Percentiles rank a stretch among this genome's conserved stretches.
Evolutionary conservation across 2,329 filamentous ascomycete genomes (phyloP).

Genomic region (Fusarium humuli): DNA sequence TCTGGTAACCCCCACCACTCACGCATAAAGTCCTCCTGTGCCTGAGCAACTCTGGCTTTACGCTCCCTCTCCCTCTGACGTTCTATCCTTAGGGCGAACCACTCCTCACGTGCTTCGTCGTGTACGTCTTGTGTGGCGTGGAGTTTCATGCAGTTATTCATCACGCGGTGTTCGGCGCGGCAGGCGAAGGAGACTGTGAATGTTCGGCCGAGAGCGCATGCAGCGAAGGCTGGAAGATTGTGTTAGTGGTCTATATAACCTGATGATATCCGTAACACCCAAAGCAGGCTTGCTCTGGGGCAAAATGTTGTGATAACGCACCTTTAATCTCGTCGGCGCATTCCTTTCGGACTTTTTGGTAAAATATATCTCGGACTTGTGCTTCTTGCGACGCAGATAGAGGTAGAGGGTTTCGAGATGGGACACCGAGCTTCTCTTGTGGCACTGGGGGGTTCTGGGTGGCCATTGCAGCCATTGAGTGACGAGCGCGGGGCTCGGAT

Average conservation of each 20-base stretch:
- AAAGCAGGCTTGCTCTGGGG: neutral
- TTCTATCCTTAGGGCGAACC: constrained; percentile 84
- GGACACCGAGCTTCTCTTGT: constrained; percentile 57
- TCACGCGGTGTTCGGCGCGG: constrained; percentile 79
- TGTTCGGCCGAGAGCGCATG: constrained; percentile 87
- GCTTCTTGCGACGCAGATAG: constrained; percentile 84
- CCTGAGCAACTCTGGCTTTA: constrained; percentile 68
- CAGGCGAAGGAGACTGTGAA: constrained; percentile 90
- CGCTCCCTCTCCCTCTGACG: constrained; percentile 75
- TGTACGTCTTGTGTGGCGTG: constrained; percentile 87
- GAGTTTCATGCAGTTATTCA: constrained; percentile 94
- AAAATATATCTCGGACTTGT: constrained; percentile 83
- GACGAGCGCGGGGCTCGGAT: constrained; percentile 19
- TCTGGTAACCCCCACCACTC: constrained; percentile 76
- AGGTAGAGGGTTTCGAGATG: constrained; percentile 82
- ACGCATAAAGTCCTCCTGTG: constrained; percentile 73
- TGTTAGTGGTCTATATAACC: neutral
- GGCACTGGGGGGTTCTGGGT: constrained; percentile 51
- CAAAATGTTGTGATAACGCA: constrained; percentile 49
- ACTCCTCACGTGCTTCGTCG: constrained; percentile 90
- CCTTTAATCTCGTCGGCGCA: constrained; percentile 85
- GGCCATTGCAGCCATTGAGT: constrained; percentile 51
- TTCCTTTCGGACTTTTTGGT: constrained; percentile 79
- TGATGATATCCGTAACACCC: constrained; percentile 6
- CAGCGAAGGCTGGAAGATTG: constrained; percentile 78